A percentile compares a stretch with the other conserved stretches of the same genome.
Evolutionary conservation across 2,329 filamentous ascomycete genomes (phyloP).

Genomic region (Rhynchosporium agropyri): DNA sequence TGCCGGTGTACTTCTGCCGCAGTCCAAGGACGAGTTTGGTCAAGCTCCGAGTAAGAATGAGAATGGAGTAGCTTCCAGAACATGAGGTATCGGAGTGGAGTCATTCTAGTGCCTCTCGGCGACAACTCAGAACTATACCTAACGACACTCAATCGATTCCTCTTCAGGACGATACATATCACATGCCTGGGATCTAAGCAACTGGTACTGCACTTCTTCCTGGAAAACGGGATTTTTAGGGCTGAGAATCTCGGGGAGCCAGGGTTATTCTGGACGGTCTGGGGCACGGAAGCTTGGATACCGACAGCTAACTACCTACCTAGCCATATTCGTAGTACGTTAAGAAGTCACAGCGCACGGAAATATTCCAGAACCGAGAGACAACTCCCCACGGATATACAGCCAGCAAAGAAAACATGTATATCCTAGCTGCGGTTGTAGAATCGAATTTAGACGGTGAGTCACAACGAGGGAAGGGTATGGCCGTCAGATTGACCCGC

Average conservation of each 20-base stretch:
- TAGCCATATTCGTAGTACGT: neutral
- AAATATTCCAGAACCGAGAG: neutral
- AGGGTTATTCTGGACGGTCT: neutral
- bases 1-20: too few species aligned
- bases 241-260: neutral
- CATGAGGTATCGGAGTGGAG: too few species aligned
- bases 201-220: neutral
- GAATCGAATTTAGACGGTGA: neutral
- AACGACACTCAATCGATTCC: too few species aligned
- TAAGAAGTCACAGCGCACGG: neutral
- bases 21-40: too few species aligned
- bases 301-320: neutral
- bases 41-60: too few species aligned
- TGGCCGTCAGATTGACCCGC: neutral
- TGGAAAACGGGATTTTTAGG: neutral
- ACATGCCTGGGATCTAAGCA: neutral
- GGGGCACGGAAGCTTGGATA: neutral
- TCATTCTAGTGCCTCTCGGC: too few species aligned
- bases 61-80: too few species aligned
- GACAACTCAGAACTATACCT: too few species aligned
- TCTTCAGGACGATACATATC: too few species aligned
- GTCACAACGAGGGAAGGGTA: neutral
- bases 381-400: neutral
- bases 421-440: neutral
- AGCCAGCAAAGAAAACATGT: neutral